Evolutionary conservation across 805 yeast species (phyloP).

Genomic region (Lipomyces orientalis): DNA sequence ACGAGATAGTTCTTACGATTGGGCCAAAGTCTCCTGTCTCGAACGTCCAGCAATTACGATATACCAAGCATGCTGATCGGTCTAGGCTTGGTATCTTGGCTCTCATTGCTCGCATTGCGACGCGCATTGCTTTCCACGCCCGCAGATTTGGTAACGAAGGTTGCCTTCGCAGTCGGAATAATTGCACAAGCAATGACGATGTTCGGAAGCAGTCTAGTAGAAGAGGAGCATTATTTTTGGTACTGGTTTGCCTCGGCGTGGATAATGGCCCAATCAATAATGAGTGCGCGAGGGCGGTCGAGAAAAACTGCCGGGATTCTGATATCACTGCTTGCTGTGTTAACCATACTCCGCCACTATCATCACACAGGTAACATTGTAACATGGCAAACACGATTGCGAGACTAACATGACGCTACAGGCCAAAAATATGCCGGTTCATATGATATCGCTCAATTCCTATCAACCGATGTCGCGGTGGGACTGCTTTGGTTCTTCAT

Average conservation of each 20-base stretch:
- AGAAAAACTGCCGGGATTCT: conserved; percentile 32
- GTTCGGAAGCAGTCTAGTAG: conserved; percentile 89
- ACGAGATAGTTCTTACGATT: conserved; percentile 19
- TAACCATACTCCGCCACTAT: conserved; percentile 79
- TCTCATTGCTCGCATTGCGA: conserved; percentile 15
- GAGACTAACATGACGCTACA: neutral
- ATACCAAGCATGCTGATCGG: conserved; percentile 57
- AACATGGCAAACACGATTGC: neutral
- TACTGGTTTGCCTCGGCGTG: conserved; percentile 69
- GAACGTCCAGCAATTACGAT: conserved; percentile 71
- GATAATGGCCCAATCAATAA: conserved; percentile 13
- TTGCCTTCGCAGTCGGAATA: conserved; percentile 41
- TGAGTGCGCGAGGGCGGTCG: conserved; percentile 11
- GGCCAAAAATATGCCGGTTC: conserved; percentile 68
- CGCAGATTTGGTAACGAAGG: conserved; percentile 9
- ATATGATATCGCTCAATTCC: conserved; percentile 54
- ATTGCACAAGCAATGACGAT: conserved; percentile 58
- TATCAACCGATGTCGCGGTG: conserved; percentile 43
- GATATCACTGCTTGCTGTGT: conserved; percentile 43
- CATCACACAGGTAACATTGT: conserved; percentile 57
- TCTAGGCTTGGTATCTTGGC: conserved; percentile 46
- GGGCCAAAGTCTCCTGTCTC: conserved; percentile 44
- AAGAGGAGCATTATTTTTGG: conserved; percentile 97
- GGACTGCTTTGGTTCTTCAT: conserved; percentile 57
- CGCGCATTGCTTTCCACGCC: conserved; percentile 7